Evolutionary conservation across 306 rosid genomes (phyloP).

Genomic region (Pachyrhizus erosus): DNA sequence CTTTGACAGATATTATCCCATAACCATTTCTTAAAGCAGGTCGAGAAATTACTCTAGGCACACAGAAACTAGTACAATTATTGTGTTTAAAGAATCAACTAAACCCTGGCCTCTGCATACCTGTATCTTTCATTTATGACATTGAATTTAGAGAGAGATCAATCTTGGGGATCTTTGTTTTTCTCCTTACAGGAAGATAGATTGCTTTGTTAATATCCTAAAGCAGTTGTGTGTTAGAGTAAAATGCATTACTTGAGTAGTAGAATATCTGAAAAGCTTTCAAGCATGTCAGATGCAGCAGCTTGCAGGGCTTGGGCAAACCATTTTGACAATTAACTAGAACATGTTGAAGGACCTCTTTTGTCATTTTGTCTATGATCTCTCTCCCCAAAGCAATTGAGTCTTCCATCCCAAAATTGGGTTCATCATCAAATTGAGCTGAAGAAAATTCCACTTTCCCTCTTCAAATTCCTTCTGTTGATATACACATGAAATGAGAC

Average conservation of each 20-base stretch:
- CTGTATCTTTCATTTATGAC: neutral
- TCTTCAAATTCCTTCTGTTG: slow-evolving; percentile 49
- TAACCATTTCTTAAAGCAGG: neutral
- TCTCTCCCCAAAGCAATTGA: slow-evolving; percentile 34
- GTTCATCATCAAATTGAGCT: slow-evolving; percentile 21
- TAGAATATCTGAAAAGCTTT: slow-evolving; percentile 53
- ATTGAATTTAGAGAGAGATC: neutral
- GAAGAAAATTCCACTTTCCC: slow-evolving; percentile 40
- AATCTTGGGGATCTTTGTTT: neutral
- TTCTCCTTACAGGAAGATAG: slow-evolving; percentile 39
- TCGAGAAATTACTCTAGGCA: neutral
- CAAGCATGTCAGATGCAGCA: slow-evolving; percentile 47
- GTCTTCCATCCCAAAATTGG: slow-evolving; percentile 40
- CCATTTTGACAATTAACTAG: slow-evolving; percentile 36
- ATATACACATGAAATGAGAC: neutral
- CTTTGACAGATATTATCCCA: neutral
- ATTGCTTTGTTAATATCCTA: slow-evolving; percentile 47
- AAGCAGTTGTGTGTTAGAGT: slow-evolving; percentile 42
- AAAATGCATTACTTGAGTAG: slow-evolving; percentile 35
- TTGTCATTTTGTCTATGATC: slow-evolving; percentile 23
- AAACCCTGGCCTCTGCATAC: neutral
- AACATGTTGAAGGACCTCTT: slow-evolving; percentile 41
- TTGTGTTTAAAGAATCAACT: neutral
- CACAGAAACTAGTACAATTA: neutral
- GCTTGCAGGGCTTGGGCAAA: slow-evolving; percentile 31